phyloP scores from a whole-genome alignment of 495 filamentous ascomycete species.

The Emericellopsis terricola region DNA sequence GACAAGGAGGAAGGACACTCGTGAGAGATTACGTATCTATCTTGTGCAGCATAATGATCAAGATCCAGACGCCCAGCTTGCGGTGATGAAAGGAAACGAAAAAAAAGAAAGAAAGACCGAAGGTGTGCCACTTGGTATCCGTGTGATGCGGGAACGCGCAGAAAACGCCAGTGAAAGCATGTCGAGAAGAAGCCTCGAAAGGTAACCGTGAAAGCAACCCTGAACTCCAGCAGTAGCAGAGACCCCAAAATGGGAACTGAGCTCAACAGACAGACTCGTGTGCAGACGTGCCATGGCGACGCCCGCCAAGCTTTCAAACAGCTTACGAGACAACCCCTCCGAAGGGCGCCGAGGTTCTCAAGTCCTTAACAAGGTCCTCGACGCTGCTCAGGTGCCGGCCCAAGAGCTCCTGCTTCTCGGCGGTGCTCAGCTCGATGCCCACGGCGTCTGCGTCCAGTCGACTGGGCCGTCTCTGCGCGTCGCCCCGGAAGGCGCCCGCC shows the following conservation, averaged over 20 bases:
- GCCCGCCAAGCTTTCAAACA: no score
- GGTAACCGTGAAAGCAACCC: no score
- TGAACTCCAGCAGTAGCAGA: constrained; percentile 1
- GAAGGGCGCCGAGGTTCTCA: constrained; percentile 64
- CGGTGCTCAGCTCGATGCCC: constrained; percentile 45
- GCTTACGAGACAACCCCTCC: constrained; percentile 29
- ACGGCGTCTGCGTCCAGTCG: constrained; percentile 16
- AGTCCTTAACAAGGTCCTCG: constrained; percentile 76
- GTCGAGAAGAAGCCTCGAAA: background rate
- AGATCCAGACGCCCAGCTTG: constrained; percentile 7
- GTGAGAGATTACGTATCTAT: no score
- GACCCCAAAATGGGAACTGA: background rate
- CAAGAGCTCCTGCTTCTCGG: constrained; percentile 74
- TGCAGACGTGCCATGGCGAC: no score
- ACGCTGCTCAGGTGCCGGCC: constrained; percentile 75
- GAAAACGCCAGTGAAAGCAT: no score
- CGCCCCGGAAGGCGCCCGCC: constrained; percentile 25
- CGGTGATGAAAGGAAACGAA: constrained; percentile 3
- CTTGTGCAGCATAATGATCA: no score
- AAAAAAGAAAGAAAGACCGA: constrained; percentile 4
- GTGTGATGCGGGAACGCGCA: no score
- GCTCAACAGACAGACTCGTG: constrained; percentile 2
- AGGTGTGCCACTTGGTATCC: constrained; percentile 4
- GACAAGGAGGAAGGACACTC: background rate
- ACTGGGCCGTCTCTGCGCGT: constrained; percentile 19